Percentiles rank a stretch among this genome's conserved stretches.
Conservation (phyloP, 2,329 filamentous ascomycete species). For the Colletotrichum chlorophyti region DNA sequence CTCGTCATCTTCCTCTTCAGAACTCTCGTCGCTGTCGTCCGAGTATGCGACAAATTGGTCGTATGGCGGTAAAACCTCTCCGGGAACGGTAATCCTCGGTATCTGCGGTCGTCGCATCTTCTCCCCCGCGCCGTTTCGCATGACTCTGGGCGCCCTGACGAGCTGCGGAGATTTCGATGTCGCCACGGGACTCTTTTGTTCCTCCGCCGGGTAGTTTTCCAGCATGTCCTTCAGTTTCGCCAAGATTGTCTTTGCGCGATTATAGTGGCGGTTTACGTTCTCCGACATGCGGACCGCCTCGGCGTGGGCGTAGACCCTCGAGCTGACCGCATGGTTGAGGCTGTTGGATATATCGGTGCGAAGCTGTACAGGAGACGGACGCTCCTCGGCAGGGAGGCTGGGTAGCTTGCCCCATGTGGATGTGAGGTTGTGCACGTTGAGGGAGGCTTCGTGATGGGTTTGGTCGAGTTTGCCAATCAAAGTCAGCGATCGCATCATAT, state of each 20-base stretch:
- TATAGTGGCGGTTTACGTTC: constrained; percentile 68
- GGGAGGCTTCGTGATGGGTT: constrained; percentile 62
- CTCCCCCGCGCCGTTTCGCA: constrained; percentile 52
- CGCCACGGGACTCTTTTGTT: constrained; percentile 57
- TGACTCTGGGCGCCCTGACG: constrained; percentile 53
- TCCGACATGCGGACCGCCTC: constrained; percentile 70
- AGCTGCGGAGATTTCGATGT: constrained; percentile 61
- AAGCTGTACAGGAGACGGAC: constrained; percentile 56
- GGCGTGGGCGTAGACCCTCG: constrained; percentile 64
- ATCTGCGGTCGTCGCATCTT: constrained; percentile 53
- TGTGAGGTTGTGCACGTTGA: constrained; percentile 62
- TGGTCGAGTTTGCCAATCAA: constrained; percentile 70
- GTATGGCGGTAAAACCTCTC: constrained; percentile 70
- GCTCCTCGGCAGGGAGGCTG: constrained; percentile 51
- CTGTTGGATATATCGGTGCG: constrained; percentile 67
- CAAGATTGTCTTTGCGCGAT: constrained; percentile 64
- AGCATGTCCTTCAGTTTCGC: constrained; percentile 66
- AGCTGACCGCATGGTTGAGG: constrained; percentile 59
- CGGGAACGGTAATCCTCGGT: constrained; percentile 69
- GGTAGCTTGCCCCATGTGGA: constrained; percentile 64
- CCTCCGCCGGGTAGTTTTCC: constrained; percentile 64
- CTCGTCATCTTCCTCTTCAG: constrained; percentile 49
- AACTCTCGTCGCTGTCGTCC: constrained; percentile 60
- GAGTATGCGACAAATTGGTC: constrained; percentile 68
- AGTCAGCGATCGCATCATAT: constrained; percentile 70